Percentiles rank a stretch among this genome's conserved stretches.
These are phyloP conservation scores for Nicotiana noctiflora DNA, from an alignment of 257 asterid genomes.

Conservation along the genomic window DNA sequence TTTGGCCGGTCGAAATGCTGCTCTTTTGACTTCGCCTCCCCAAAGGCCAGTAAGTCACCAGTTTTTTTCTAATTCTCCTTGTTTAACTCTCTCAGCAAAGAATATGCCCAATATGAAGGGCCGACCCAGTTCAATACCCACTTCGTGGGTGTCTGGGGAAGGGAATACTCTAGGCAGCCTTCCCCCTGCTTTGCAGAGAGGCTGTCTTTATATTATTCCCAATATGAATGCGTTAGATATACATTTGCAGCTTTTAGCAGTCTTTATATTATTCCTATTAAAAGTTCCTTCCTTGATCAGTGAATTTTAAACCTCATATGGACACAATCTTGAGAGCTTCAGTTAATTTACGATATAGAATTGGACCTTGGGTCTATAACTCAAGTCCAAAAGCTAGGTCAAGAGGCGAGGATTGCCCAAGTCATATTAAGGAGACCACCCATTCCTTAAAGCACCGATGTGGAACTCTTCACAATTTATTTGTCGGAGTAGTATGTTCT, in stretches of 20 bases:
- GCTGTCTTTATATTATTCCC: no score
- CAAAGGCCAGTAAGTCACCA: constrained; percentile 46
- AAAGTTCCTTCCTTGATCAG: not conserved
- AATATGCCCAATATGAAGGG: not conserved
- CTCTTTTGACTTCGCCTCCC: constrained; percentile 64
- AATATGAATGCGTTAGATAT: not conserved
- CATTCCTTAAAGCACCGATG: no score
- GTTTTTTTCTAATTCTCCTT: not conserved
- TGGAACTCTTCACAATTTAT: not conserved
- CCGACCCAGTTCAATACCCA: no score
- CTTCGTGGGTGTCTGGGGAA: no score
- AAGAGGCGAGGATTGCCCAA: no score
- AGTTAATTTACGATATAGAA: no score
- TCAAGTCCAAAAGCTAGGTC: no score
- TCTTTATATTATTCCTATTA: not conserved
- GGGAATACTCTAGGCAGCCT: no score
- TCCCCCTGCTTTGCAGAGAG: no score
- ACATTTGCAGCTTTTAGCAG: not conserved
- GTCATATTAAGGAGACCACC: no score
- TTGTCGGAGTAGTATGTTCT: not conserved
- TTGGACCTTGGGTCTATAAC: no score
- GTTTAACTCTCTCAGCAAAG: not conserved
- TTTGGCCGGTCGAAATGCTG: constrained; percentile 39
- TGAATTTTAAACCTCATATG: not conserved
- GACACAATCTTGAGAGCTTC: not conserved